These are phyloP conservation scores for Metschnikowia drakensbergensis DNA, from an alignment of 805 yeast species.

Conservation along the genomic window DNA sequence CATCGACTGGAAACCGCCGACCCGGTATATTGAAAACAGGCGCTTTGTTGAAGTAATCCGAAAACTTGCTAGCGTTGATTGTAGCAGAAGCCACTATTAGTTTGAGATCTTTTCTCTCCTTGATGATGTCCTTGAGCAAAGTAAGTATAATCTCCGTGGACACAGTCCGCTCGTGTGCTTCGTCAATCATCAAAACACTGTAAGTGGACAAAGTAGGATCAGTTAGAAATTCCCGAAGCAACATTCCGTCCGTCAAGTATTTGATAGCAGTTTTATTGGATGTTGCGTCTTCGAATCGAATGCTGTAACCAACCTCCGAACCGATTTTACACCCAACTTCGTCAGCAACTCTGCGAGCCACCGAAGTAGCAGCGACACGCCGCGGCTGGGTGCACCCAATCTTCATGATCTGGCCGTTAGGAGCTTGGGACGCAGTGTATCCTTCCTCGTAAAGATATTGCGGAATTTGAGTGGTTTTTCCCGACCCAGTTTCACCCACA, in stretches of 20 bases:
- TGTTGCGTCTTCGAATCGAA: conserved; percentile 82
- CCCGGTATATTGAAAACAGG: conserved; percentile 92
- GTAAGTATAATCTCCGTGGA: conserved; percentile 86
- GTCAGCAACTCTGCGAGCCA: conserved; percentile 86
- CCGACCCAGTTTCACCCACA: conserved; percentile 90
- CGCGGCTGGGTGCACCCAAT: conserved; percentile 94
- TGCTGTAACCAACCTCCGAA: conserved; percentile 79
- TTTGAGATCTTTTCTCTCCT: conserved; percentile 63
- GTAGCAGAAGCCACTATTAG: conserved; percentile 91
- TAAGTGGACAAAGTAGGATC: conserved; percentile 70
- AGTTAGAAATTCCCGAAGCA: conserved; percentile 73
- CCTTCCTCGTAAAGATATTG: conserved; percentile 85
- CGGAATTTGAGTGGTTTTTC: conserved; percentile 91
- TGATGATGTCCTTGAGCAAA: conserved; percentile 64
- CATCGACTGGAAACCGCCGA: conserved; percentile 85
- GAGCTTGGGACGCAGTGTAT: conserved; percentile 46
- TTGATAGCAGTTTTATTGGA: conserved; percentile 66
- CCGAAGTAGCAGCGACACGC: conserved; percentile 90
- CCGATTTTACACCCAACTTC: conserved; percentile 85
- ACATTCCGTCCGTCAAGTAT: conserved; percentile 96
- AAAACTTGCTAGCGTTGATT: conserved; percentile 82
- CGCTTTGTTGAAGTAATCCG: conserved; percentile 74
- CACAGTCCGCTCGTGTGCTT: conserved; percentile 93
- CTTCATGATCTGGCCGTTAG: conserved; percentile 25
- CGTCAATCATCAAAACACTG: conserved; percentile 88